Base-by-base conservation (phyloP, 2,329 filamentous ascomycete genomes). In the Sphaerulina vaccinii region DNA sequence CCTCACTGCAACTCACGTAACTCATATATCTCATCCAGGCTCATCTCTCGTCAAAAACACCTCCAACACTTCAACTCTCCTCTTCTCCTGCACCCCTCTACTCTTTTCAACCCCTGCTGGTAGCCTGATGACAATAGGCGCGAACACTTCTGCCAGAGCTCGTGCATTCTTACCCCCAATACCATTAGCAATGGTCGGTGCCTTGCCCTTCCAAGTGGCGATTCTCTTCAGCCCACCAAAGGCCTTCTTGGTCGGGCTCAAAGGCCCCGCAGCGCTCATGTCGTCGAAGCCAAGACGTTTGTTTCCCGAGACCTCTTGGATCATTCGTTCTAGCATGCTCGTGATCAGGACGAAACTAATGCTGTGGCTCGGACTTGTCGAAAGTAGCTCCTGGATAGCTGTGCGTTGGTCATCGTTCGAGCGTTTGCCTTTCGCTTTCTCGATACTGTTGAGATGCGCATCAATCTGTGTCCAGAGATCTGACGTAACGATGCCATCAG, bases 321-420 rank as follows among this genome's bases (percentile, higher is more conserved):
- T 71, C 32, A 86, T 76, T 9, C 79, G 76, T 18, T 78, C 77
- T 9, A 96, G 77, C 71, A 90, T 91, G 7, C 88, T 84, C 0
- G 86, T 89, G 13, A 96, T 74, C 58, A 96, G 90, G 2, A 95
- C 87, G 64, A 96, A 95, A 0, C 87, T 87, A 49, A 96, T 91
- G 65, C 90, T 93, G 71, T 95, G 87, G 43, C 86, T 85, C 0
- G 90, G 87, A 0, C 82, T 79, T 1, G 80, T 75, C 0, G 86
- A 80, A 4, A 96, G 78, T 2, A 86, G 79, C 59, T 96, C 91
- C 4, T 96, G 80, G 1, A 93, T 72, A 67, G 75, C 76, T 33
- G 77, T 76, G 55, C 81, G 79, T 38, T 79, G 74, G 39, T 85
- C 82, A 50, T 86, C 82, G 36, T 68, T 66, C 3, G 71, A 69